Base-by-base conservation (phyloP, 768 basidiomycete genomes). In the Arthromyces matolae region DNA sequence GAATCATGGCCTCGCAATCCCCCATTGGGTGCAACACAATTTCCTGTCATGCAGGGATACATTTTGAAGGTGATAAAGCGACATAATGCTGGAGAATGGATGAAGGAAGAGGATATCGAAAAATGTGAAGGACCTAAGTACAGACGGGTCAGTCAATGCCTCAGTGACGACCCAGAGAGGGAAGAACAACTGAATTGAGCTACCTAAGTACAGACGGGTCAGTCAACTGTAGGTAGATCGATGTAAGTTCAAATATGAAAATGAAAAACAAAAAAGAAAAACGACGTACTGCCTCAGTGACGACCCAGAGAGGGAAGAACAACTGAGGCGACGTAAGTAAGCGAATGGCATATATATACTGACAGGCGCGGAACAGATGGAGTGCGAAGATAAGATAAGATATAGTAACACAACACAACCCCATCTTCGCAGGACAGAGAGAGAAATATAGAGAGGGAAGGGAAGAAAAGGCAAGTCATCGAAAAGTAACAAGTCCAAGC, bases 401-500 rank as follows among this genome's bases (percentile, higher is more conserved):
- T 14, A 31, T 31, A 31, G 29, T 8, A 8, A 8, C 29, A 31
- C 8, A 8, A 31, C 29, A 31, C 8, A 31, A n/a, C n/a, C n/a
- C n/a, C n/a, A n/a, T n/a, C n/a, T n/a, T n/a, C n/a, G 29, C 8
- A 31, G 29, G 29, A 14, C 29, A 8, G 39, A 4, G 39, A 40
- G 5, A 22, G 24, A 40, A 14, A 31, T 14, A 31, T 31, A 8
- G 14, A 8, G 29, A 31, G 29, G 8, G 29, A 8, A 14, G 29
- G 8, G 29, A 31, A 31, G 29, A 31, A 31, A 31, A 45, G 28
- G 24, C n/a, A n/a, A n/a, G n/a, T n/a, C n/a, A n/a, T n/a, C n/a
- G 1, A 28, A 20, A 24, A 36, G 34, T 8, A n/a, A 45, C 14
- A 37, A 50, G 39, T n/a, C 54, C 50, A 18, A 62, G 37, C 9